Conservation (phyloP, 2,329 filamentous ascomycete species). For the Calonectria pseudoturangicola region DNA sequence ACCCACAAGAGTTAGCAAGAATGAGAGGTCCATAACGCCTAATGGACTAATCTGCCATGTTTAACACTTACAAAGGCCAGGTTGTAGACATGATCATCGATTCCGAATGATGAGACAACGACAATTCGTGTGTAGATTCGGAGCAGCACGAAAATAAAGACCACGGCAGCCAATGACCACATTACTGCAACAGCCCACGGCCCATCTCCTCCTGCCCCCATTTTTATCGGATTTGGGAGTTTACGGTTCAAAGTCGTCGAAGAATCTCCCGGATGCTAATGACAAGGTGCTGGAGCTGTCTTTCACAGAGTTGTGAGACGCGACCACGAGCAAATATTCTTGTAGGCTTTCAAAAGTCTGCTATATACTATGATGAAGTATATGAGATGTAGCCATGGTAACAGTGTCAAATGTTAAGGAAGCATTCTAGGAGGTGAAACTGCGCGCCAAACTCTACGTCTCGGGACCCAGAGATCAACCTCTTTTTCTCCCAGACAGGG, state of each 20-base stretch:
- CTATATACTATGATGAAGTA: neutral
- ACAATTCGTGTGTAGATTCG: slow-evolving; percentile 61
- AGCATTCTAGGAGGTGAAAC: slow-evolving; percentile 4
- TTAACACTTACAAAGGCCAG: slow-evolving; percentile 43
- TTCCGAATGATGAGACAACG: slow-evolving; percentile 55
- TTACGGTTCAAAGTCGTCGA: neutral
- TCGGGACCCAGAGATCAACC: slow-evolving; percentile 6
- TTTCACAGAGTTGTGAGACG: neutral
- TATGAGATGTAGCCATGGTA: neutral
- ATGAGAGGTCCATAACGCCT: neutral
- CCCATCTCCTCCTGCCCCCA: slow-evolving; percentile 47
- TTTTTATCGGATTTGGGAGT: slow-evolving; percentile 23
- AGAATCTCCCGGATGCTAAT: neutral
- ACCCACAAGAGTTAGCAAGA: neutral
- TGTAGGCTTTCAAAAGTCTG: neutral
- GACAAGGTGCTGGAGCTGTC: neutral
- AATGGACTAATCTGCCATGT: too few relatives aligned
- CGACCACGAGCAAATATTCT: neutral
- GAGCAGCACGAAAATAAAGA: slow-evolving; percentile 57
- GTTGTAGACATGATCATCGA: slow-evolving; percentile 61
- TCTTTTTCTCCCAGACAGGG: slow-evolving; percentile 21
- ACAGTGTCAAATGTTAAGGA: neutral
- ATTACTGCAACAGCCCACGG: slow-evolving; percentile 52
- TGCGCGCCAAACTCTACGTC: neutral
- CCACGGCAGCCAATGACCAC: slow-evolving; percentile 52